phyloP scores from a whole-genome alignment of 495 filamentous ascomycete genomes.

The Aspergillus heteromorphus region DNA sequence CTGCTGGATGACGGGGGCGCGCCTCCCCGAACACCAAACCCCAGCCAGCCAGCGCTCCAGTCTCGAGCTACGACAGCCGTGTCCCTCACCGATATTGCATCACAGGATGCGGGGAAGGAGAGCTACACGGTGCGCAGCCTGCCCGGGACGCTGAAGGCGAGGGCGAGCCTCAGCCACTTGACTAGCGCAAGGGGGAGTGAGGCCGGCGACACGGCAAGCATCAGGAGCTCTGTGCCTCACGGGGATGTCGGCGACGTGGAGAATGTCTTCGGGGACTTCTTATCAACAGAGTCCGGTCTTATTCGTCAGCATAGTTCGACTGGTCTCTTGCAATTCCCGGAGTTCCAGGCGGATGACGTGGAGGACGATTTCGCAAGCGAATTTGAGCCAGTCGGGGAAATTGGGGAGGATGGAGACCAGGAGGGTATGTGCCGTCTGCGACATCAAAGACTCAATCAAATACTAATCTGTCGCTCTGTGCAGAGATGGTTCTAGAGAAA shows the following conservation, averaged over 20 bases:
- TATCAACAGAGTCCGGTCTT: conserved; percentile 23
- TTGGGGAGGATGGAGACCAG: conserved; percentile 54
- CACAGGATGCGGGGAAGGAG: conserved; percentile 59
- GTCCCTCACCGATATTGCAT: conserved; percentile 70
- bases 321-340: conserved; percentile 42
- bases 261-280: conserved; percentile 70
- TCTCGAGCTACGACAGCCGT: conserved; percentile 79
- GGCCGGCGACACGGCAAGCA: conserved; percentile 72
- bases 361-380: conserved; percentile 66
- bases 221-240: conserved; percentile 77
- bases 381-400: conserved; percentile 70
- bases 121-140: conserved; percentile 41
- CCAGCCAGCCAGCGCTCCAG: conserved; percentile 46
- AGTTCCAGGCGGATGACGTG: conserved; percentile 49
- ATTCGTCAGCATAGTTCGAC: conserved; percentile 21
- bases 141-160: conserved; percentile 32
- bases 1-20: conserved; percentile 36
- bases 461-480: conserved; percentile 5
- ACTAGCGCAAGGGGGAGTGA: conserved; percentile 52
- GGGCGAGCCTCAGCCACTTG: conserved; percentile 42
- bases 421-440: conserved; percentile 49
- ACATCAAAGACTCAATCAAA: neutral
- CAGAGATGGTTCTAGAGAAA: conserved; percentile 59
- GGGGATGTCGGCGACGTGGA: conserved; percentile 71
- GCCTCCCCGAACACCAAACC: conserved; percentile 13